A percentile compares a stretch with the other conserved stretches of the same genome.
Evolutionary conservation across 495 filamentous ascomycete genomes (phyloP).

Genomic region (Trichoderma virens): DNA sequence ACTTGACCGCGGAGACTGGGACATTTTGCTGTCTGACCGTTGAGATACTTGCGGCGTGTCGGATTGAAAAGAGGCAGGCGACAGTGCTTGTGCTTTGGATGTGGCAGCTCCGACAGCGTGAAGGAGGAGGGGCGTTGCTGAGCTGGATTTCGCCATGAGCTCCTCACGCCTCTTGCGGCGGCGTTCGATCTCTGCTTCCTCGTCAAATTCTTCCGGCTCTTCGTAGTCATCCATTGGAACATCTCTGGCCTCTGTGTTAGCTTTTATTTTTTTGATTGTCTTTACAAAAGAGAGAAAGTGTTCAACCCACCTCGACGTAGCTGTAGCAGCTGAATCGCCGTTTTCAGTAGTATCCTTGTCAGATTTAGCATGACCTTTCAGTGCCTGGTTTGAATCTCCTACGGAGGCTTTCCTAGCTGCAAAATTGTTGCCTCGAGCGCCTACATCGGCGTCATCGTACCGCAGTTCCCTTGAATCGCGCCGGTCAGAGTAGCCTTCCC

Average conservation of each 20-base stretch:
- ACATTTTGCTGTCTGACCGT: conserved; percentile 15
- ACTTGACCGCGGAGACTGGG: conserved; percentile 33
- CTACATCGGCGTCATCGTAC: conserved; percentile 20
- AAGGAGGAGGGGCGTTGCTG: conserved; percentile 63
- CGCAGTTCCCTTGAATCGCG: neutral
- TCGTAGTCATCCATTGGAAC: conserved; percentile 25
- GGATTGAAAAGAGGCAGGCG: conserved; percentile 42
- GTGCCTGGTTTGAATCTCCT: conserved; percentile 29
- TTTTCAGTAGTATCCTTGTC: conserved; percentile 51
- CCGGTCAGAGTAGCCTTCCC: conserved; percentile 18
- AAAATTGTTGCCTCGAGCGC: conserved; percentile 20
- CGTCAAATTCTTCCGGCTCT: conserved; percentile 54
- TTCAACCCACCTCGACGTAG: neutral
- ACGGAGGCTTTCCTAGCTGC: conserved; percentile 25
- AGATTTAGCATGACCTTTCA: conserved; percentile 60
- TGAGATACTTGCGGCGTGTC: conserved; percentile 26
- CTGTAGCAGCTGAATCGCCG: neutral
- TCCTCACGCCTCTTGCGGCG: conserved; percentile 82
- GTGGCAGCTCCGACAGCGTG: conserved; percentile 48
- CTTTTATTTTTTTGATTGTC: neutral
- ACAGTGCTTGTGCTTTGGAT: conserved; percentile 48
- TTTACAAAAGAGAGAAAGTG: neutral
- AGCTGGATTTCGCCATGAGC: conserved; percentile 74
- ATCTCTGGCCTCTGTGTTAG: conserved; percentile 3
- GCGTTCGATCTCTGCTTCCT: conserved; percentile 75